A percentile compares a stretch with the other conserved stretches of the same genome.
phyloP scores from a whole-genome alignment of 176 grass and related monocot genomes.

The Secale cereale region DNA sequence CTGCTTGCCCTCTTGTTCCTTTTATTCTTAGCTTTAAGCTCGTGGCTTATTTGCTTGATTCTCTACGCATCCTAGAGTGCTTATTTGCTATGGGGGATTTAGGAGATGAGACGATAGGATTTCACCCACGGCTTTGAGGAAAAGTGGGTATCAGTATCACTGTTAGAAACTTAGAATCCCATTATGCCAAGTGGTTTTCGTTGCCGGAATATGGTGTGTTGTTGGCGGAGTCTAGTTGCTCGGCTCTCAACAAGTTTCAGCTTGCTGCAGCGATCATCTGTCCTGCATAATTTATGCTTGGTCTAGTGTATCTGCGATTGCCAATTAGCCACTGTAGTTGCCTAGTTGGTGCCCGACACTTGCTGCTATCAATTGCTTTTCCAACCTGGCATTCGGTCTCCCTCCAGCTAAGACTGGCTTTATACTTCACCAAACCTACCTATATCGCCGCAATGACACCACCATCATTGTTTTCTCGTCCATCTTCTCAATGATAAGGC shows the following conservation, averaged over 20 bases:
- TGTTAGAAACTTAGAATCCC: not conserved
- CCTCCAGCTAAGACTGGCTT: slow-evolving; percentile 25
- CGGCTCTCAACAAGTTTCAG: not conserved
- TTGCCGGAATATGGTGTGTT: not conserved
- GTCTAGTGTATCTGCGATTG: slow-evolving; percentile 1
- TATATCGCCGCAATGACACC: not conserved
- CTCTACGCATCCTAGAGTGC: not conserved
- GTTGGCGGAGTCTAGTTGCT: not conserved
- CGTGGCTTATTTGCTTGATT: not conserved
- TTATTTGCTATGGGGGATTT: not conserved
- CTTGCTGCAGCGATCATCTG: not conserved
- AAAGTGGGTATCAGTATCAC: not conserved
- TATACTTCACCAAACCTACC: not conserved
- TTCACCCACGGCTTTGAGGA: not conserved
- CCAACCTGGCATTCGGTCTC: slow-evolving; percentile 31
- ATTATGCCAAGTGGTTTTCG: not conserved
- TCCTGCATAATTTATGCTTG: not conserved
- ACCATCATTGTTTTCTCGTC: not conserved
- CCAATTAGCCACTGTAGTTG: not conserved
- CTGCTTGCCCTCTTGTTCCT: not conserved
- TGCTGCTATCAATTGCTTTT: slow-evolving; percentile 20
- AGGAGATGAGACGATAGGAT: too few relatives aligned
- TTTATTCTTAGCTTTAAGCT: not conserved
- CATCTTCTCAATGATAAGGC: not conserved
- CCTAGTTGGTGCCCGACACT: not conserved